Percentiles rank a stretch among this genome's conserved stretches.
phyloP scores from a whole-genome alignment of 2,329 filamentous ascomycete species.

The Talaromyces atroroseus region DNA sequence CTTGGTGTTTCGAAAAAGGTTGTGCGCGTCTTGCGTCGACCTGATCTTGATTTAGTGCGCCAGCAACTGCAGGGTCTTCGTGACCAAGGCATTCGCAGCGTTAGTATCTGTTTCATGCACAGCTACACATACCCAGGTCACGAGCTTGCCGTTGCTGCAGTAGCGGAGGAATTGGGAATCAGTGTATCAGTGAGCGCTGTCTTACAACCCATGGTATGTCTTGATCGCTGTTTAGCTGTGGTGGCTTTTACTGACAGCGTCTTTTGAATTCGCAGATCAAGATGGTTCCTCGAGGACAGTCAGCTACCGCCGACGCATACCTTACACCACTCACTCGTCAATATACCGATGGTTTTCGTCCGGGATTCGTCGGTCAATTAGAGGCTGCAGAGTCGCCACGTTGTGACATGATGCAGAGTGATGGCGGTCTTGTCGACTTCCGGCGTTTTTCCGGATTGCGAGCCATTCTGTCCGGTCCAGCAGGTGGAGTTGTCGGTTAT shows the following conservation, averaged over 20 bases:
- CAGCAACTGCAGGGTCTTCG: too few species aligned
- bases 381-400: constrained; percentile 61
- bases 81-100: too few species aligned
- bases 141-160: constrained; percentile 59
- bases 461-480: constrained; percentile 58
- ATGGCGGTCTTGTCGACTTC: constrained; percentile 60
- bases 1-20: too few species aligned
- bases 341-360: constrained; percentile 69
- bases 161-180: constrained; percentile 86
- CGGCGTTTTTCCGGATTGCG: constrained; percentile 72
- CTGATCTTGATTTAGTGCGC: too few species aligned
- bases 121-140: constrained; percentile 56
- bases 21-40: too few species aligned
- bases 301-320: constrained; percentile 75
- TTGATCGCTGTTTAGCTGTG: too few species aligned
- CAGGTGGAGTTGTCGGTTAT: neutral
- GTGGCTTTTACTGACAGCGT: too few species aligned
- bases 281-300: constrained; percentile 69
- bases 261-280: constrained; percentile 54
- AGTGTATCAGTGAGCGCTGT: constrained; percentile 55
- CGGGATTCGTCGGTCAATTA: constrained; percentile 74
- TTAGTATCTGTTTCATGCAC: neutral
- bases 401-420: constrained; percentile 93
- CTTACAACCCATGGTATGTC: neutral
- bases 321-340: constrained; percentile 72